These are phyloP conservation scores for Clavispora carvajalis DNA, from an alignment of 805 yeast genomes.

Conservation along the genomic window DNA sequence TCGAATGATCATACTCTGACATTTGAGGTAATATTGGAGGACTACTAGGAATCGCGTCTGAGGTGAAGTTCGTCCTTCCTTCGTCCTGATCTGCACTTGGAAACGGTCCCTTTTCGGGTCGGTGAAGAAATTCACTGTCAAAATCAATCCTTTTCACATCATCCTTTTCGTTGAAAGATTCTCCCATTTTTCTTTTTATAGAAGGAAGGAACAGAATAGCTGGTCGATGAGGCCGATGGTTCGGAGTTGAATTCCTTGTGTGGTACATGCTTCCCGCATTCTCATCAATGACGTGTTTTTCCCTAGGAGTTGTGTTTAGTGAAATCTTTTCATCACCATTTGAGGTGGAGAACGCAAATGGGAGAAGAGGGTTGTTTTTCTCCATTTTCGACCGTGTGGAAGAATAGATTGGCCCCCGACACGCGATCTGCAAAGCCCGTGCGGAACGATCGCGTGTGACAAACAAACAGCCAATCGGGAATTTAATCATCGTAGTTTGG, in stretches of 20 bases:
- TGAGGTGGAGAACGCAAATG: conserved; percentile 42
- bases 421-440: neutral
- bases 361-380: conserved; percentile 38
- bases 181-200: conserved; percentile 39
- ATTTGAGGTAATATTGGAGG: conserved; percentile 33
- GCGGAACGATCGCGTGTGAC: neutral
- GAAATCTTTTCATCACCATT: conserved; percentile 24
- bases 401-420: neutral
- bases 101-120: neutral
- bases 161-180: conserved; percentile 38
- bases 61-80: conserved; percentile 4
- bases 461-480: neutral
- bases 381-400: conserved; percentile 11
- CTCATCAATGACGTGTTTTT: conserved; percentile 33
- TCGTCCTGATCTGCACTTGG: conserved; percentile 8
- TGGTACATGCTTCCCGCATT: conserved; percentile 44
- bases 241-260: conserved; percentile 22
- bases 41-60: conserved; percentile 26
- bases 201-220: conserved; percentile 22
- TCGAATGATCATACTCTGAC: conserved; percentile 29
- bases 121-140: conserved; percentile 16
- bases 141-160: conserved; percentile 28
- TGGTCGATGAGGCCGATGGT: conserved; percentile 15
- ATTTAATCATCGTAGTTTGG: neutral
- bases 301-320: conserved; percentile 37